A percentile compares a stretch with the other conserved stretches of the same genome.
Conservation (phyloP, 2,329 filamentous ascomycete genomes). For the Ceratocystis alfenasii region DNA sequence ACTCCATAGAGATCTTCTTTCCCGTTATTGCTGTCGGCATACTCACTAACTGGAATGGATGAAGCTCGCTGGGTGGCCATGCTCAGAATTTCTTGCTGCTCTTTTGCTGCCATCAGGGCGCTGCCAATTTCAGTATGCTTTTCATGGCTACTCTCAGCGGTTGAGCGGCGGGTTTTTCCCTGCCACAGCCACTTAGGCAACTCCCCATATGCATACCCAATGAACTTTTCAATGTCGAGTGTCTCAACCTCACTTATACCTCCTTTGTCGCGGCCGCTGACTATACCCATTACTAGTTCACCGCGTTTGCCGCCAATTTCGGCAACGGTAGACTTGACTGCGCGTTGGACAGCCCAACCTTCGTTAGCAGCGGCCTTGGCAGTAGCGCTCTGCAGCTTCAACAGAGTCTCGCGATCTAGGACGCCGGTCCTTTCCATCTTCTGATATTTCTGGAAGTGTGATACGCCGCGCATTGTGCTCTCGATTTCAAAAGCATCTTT, state of each 20-base stretch:
- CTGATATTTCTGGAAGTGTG: slow-evolving; percentile 78
- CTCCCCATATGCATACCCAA: slow-evolving; percentile 66
- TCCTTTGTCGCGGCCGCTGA: slow-evolving; percentile 72
- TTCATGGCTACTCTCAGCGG: slow-evolving; percentile 34
- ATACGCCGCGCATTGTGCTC: slow-evolving; percentile 69
- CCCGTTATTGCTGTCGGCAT: slow-evolving; percentile 27
- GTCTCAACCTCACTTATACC: slow-evolving; percentile 90
- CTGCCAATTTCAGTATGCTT: slow-evolving; percentile 35
- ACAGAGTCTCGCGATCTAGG: slow-evolving; percentile 71
- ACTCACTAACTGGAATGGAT: slow-evolving; percentile 32
- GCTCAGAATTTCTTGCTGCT: slow-evolving; percentile 13
- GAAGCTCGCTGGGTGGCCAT: slow-evolving; percentile 25
- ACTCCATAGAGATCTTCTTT: slow-evolving; percentile 37
- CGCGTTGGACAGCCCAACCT: slow-evolving; percentile 82
- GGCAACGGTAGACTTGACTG: slow-evolving; percentile 88
- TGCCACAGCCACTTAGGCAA: slow-evolving; percentile 89
- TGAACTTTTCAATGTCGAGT: slow-evolving; percentile 72
- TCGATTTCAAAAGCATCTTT: slow-evolving; percentile 89
- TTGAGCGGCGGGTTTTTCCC: slow-evolving; percentile 66
- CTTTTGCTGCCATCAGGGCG: slow-evolving; percentile 20
- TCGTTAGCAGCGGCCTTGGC: slow-evolving; percentile 83
- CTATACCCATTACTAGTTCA: slow-evolving; percentile 92
- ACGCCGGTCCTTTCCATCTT: slow-evolving; percentile 67
- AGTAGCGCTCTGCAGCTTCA: slow-evolving; percentile 68
- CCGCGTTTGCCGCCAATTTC: slow-evolving; percentile 89